A percentile compares a stretch with the other conserved stretches of the same genome.
These are phyloP conservation scores for Fusarium goolgardi DNA, from an alignment of 2,329 filamentous ascomycete species.

Conservation along the genomic window DNA sequence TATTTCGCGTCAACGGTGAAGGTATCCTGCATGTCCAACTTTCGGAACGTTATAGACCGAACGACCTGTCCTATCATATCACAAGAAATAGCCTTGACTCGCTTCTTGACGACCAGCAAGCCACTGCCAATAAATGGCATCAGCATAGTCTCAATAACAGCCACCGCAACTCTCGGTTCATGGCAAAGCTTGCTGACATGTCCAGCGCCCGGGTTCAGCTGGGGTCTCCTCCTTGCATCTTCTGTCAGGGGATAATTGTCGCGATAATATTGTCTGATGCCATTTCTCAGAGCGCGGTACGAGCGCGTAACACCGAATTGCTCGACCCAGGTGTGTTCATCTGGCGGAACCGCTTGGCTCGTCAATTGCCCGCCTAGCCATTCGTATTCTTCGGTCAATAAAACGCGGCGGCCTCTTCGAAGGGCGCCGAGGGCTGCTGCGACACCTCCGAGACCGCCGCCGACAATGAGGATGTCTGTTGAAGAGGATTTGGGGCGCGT, in stretches of 20 bases:
- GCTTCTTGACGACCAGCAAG: conserved; percentile 38
- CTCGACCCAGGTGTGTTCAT: conserved; percentile 49
- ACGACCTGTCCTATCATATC: conserved; percentile 30
- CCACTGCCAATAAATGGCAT: conserved; percentile 44
- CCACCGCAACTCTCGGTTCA: conserved; percentile 46
- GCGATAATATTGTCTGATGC: conserved; percentile 44
- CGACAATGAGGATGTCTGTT: conserved; percentile 43
- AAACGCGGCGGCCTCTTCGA: conserved; percentile 39
- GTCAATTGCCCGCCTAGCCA: conserved; percentile 48
- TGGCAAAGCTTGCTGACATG: conserved; percentile 48
- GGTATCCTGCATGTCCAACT: neutral
- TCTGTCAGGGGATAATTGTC: conserved; percentile 46
- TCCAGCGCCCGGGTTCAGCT: conserved; percentile 46
- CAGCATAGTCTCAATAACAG: conserved; percentile 46
- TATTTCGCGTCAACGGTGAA: conserved; percentile 31
- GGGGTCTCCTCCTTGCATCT: conserved; percentile 39
- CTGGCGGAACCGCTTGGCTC: conserved; percentile 47
- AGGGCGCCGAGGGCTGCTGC: conserved; percentile 46
- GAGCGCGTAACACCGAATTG: conserved; percentile 47
- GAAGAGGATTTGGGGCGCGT: conserved; percentile 20
- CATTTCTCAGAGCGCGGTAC: conserved; percentile 42
- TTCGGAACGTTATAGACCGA: conserved; percentile 12
- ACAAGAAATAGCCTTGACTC: conserved; percentile 36
- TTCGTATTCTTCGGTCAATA: conserved; percentile 47
- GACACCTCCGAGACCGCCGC: conserved; percentile 46